A percentile compares a stretch with the other conserved stretches of the same genome.
Evolutionary conservation across 2,329 filamentous ascomycete species (phyloP).

Genomic region (Capronia coronata): DNA sequence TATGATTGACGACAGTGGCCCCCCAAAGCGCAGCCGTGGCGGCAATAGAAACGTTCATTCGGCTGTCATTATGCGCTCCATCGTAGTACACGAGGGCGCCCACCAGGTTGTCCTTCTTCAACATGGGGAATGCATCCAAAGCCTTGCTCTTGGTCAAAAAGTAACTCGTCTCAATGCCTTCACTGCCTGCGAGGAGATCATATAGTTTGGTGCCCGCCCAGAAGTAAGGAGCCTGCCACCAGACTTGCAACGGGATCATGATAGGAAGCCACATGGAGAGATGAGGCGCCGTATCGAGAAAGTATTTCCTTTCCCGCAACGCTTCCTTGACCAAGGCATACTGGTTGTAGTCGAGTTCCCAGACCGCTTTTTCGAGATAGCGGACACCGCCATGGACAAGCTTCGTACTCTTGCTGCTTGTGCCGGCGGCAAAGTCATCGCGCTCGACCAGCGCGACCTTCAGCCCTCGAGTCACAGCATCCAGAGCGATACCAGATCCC

Average conservation of each 20-base stretch:
- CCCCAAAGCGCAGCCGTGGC: constrained; percentile 87
- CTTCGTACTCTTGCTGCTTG: constrained; percentile 82
- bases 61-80: constrained; percentile 83
- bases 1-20: constrained; percentile 72
- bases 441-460: constrained; percentile 75
- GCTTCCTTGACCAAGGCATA: constrained; percentile 72
- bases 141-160: constrained; percentile 82
- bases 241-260: constrained; percentile 73
- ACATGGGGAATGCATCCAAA: constrained; percentile 80
- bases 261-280: constrained; percentile 75
- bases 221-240: constrained; percentile 75
- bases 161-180: constrained; percentile 84
- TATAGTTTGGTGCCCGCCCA: constrained; percentile 70
- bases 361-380: constrained; percentile 80
- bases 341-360: constrained; percentile 78
- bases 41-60: constrained; percentile 84
- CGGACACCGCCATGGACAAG: constrained; percentile 78
- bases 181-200: constrained; percentile 75
- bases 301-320: constrained; percentile 73
- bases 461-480: constrained; percentile 70
- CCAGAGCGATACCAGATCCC: constrained; percentile 71
- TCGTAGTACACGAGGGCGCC: constrained; percentile 88
- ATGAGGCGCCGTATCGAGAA: constrained; percentile 75
- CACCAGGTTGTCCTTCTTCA: constrained; percentile 70
- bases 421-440: constrained; percentile 75